Conservation (phyloP, 495 filamentous ascomycete genomes). For the Xylaria scruposa region DNA sequence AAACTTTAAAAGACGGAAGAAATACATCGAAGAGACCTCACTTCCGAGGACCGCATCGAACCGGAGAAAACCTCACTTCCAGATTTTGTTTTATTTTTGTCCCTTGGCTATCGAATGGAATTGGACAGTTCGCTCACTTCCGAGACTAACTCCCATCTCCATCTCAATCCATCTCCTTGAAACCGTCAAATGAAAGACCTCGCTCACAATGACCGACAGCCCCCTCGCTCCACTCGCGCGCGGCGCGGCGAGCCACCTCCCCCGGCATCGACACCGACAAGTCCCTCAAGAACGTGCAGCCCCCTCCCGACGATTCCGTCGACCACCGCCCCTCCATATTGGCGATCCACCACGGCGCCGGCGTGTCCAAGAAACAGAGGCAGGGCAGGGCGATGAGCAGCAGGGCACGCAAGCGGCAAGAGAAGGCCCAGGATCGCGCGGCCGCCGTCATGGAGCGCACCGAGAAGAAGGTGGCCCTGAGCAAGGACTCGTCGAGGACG, state of each 20-base stretch:
- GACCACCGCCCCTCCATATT: constrained; percentile 65
- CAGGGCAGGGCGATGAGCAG: constrained; percentile 66
- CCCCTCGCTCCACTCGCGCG: constrained; percentile 68
- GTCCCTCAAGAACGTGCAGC: constrained; percentile 68
- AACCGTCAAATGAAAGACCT: no score
- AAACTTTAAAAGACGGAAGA: no score
- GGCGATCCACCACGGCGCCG: constrained; percentile 63
- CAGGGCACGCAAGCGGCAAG: constrained; percentile 69
- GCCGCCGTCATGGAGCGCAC: constrained; percentile 72
- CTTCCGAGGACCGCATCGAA: no score
- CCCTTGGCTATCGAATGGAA: no score
- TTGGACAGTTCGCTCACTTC: no score
- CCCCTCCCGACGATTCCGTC: constrained; percentile 59
- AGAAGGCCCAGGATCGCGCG: constrained; percentile 76
- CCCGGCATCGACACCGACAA: constrained; percentile 77
- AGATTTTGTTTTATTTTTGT: no score
- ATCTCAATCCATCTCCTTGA: background rate
- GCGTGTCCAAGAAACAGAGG: constrained; percentile 70
- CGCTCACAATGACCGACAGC: constrained; percentile 30
- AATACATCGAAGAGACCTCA: no score
- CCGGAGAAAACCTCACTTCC: background rate
- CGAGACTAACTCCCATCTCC: no score
- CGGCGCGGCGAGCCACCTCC: constrained; percentile 73
- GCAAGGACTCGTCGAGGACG: constrained; percentile 63
- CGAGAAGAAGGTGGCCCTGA: constrained; percentile 72